These are phyloP conservation scores for Pythium dissimile DNA, from an alignment of 352 stramenopile genomes.

Conservation along the genomic window DNA sequence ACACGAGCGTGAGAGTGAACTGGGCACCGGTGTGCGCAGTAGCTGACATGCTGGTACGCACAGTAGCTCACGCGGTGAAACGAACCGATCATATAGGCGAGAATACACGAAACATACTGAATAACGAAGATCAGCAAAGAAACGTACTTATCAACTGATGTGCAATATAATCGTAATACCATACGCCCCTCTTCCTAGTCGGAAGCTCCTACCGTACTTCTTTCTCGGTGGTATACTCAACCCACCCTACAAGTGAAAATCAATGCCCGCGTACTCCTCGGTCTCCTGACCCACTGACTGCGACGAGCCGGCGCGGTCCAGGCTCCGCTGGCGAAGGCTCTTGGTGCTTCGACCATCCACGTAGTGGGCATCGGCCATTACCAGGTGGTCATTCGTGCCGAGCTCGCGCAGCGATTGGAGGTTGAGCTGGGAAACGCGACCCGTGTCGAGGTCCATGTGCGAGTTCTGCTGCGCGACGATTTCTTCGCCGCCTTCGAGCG, in stretches of 20 bases:
- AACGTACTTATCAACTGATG: too few species aligned
- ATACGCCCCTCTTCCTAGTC: too few species aligned
- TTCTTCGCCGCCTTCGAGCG: slow-evolving; percentile 42
- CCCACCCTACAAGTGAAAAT: slow-evolving; percentile 76
- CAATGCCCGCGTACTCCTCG: slow-evolving; percentile 81
- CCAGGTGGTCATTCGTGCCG: slow-evolving; percentile 58
- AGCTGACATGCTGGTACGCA: too few species aligned
- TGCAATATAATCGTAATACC: background rate
- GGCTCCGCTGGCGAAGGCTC: slow-evolving; percentile 51
- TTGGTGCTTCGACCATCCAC: slow-evolving; percentile 30
- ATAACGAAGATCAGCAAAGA: too few species aligned
- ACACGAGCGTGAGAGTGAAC: too few species aligned
- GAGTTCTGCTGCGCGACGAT: slow-evolving; percentile 84
- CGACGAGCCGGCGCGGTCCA: slow-evolving; percentile 44
- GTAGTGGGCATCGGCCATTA: slow-evolving; percentile 65
- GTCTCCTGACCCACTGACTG: slow-evolving; percentile 74
- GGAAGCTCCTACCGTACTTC: background rate
- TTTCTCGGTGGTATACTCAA: background rate
- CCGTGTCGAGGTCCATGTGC: slow-evolving; percentile 85
- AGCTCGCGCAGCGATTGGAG: slow-evolving; percentile 74
- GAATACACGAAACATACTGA: too few species aligned
- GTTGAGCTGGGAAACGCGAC: slow-evolving; percentile 46
- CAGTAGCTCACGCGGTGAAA: too few species aligned
- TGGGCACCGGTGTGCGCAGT: too few species aligned
- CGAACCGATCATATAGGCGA: too few species aligned